Conservation (phyloP, 768 basidiomycete genomes). For the Dentipellis sp. region DNA sequence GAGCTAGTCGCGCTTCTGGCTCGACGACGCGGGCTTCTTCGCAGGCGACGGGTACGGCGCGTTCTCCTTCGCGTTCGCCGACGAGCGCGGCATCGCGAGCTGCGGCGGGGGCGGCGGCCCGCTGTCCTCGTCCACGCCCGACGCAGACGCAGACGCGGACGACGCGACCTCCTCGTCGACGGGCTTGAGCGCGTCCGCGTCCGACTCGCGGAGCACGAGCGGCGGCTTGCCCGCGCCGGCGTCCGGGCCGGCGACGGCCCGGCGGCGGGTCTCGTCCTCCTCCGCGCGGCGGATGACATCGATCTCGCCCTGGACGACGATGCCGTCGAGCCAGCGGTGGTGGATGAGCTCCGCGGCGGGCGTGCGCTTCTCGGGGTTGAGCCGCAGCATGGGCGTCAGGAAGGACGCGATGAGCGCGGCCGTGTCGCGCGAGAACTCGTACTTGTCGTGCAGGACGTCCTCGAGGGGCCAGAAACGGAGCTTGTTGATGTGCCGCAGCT, state of each 20-base stretch:
- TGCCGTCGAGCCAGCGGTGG: slow-evolving; percentile 80
- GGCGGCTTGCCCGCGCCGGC: background rate
- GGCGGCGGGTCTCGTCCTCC: slow-evolving; percentile 33
- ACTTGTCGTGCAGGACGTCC: slow-evolving; percentile 86
- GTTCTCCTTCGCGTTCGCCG: slow-evolving; percentile 19
- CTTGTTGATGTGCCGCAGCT: slow-evolving; percentile 91
- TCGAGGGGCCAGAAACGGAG: slow-evolving; percentile 87
- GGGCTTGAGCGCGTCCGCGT: slow-evolving; percentile 65
- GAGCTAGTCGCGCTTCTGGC: slow-evolving; percentile 7
- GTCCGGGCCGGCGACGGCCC: slow-evolving; percentile 26
- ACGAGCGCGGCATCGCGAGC: slow-evolving; percentile 8
- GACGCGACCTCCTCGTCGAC: slow-evolving; percentile 43
- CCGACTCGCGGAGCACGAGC: slow-evolving; percentile 17
- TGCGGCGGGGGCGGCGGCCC: slow-evolving; percentile 5
- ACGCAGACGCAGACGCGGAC: background rate
- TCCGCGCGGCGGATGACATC: slow-evolving; percentile 68
- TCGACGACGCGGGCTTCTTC: slow-evolving; percentile 6
- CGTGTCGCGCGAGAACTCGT: slow-evolving; percentile 78
- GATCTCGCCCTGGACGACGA: slow-evolving; percentile 84
- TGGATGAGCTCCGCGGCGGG: slow-evolving; percentile 79
- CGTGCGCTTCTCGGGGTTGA: slow-evolving; percentile 84
- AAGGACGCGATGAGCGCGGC: slow-evolving; percentile 77
- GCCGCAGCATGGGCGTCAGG: slow-evolving; percentile 81
- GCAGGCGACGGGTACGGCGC: slow-evolving; percentile 2
- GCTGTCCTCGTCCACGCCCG: background rate